Evolutionary conservation across 306 rosid species (phyloP), one percentile per base, ranked within the genome.

Genomic region (Fragaria ananassa): DNA sequence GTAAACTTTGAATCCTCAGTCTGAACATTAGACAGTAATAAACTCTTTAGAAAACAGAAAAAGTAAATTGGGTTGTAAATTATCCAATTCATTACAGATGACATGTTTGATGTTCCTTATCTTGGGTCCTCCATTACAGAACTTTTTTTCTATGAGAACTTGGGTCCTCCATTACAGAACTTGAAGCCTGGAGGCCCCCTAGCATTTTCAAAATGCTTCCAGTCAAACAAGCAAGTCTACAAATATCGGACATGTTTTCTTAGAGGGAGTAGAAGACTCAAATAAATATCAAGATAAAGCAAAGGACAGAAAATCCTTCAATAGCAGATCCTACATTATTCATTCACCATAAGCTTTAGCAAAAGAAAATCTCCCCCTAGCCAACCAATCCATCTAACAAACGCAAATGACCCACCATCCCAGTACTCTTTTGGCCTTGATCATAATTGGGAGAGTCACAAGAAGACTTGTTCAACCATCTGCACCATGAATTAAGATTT

Each of bases 201-300:
- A 64, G 76, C 79, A 71, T 71, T 74, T 76, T 37, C 78, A 78
- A 78, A 79, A 84, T 91, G 96, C 89, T 87, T 85, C 90, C 87
- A 77, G 88, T 90, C 89, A 90, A 88, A 88, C 86, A 84, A 81
- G 79, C 82, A 74, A 70, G 91, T 77, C 84, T 82, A 87, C 80
- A 85, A 79, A 84, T 91, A 84, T 80, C 84, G 88, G 85, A 91
- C 97, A 94, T 89, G 94, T 87, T 87, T 87, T 87, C 89, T 89
- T 84, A 78, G 76, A 76, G 77, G 84, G 80, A 49, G 79, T 69
- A 79, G 85, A 75, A 82, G 87, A 75, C 81, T 68, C 68, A 80
- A 79, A 75, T 41, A 85, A 82, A 61, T 81, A 86, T 71, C 76
- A 74, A 83, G 64, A 63, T 44, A 75, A 84, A 83, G 86, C 78